These are phyloP conservation scores for Phytophthora meadii DNA, from an alignment of 352 stramenopile genomes.

Conservation along the genomic window DNA sequence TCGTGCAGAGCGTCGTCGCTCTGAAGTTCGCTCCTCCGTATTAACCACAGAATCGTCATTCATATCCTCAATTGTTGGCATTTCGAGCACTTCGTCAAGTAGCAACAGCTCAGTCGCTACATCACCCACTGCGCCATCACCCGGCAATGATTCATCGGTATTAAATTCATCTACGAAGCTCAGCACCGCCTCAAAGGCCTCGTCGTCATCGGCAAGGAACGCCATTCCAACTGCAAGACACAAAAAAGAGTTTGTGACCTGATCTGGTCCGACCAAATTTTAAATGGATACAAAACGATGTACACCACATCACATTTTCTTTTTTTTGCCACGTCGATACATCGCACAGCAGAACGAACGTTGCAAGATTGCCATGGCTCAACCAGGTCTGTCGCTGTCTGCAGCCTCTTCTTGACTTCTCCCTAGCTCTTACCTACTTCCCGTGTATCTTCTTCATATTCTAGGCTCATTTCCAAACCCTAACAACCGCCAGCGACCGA, in stretches of 20 bases:
- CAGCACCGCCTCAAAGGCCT: constrained; percentile 36
- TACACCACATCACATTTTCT: constrained; percentile 16
- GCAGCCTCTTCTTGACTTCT: not conserved
- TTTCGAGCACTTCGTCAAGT: constrained; percentile 5
- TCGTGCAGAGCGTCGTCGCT: constrained; percentile 12
- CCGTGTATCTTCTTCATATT: constrained; percentile 1
- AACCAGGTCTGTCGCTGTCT: constrained; percentile 26
- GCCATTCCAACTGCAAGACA: constrained; percentile 17
- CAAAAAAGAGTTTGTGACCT: not conserved
- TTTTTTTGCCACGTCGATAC: constrained; percentile 14
- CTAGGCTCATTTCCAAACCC: constrained; percentile 68
- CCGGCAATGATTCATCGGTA: not conserved
- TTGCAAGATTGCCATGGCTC: constrained; percentile 36
- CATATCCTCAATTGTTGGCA: constrained; percentile 6
- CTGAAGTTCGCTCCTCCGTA: not conserved
- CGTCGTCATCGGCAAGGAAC: constrained; percentile 32
- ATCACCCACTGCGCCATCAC: not conserved
- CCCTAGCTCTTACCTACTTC: not conserved
- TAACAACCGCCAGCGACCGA: constrained; percentile 56
- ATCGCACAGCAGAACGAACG: constrained; percentile 9
- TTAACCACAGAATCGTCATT: not conserved
- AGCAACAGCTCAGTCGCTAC: not conserved
- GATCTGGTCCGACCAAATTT: constrained; percentile 14
- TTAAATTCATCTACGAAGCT: constrained; percentile 38
- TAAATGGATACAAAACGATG: not conserved